These are phyloP conservation scores for Syzygium syzygioides DNA, from an alignment of 441 rosid genomes.

Conservation along the genomic window DNA sequence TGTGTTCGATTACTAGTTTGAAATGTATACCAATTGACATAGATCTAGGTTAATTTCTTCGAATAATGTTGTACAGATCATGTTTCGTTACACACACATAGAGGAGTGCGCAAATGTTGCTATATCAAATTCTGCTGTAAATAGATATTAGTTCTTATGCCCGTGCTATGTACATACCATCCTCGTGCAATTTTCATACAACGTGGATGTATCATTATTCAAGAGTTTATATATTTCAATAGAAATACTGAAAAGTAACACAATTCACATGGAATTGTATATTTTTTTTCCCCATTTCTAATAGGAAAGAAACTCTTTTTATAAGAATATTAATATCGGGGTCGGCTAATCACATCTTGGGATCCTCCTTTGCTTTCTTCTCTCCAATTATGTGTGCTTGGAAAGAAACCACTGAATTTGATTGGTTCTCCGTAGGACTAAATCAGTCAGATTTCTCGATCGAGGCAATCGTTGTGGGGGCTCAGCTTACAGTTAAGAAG, in stretches of 20 bases:
- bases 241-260: background rate
- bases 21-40: background rate
- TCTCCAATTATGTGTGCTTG: background rate
- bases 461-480: background rate
- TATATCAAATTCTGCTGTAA: background rate
- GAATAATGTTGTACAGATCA: background rate
- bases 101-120: background rate
- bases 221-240: background rate
- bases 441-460: background rate
- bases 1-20: background rate
- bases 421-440: background rate
- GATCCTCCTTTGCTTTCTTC: background rate
- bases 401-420: background rate
- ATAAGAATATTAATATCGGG: background rate
- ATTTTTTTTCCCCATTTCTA: background rate
- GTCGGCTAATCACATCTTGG: background rate
- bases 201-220: background rate
- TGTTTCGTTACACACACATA: background rate
- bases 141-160: background rate
- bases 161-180: background rate
- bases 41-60: background rate
- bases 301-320: background rate
- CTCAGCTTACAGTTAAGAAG: background rate
- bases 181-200: background rate
- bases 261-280: background rate